Base-by-base conservation (phyloP, 106 monocot genomes). In the Agapanthus africanus region DNA sequence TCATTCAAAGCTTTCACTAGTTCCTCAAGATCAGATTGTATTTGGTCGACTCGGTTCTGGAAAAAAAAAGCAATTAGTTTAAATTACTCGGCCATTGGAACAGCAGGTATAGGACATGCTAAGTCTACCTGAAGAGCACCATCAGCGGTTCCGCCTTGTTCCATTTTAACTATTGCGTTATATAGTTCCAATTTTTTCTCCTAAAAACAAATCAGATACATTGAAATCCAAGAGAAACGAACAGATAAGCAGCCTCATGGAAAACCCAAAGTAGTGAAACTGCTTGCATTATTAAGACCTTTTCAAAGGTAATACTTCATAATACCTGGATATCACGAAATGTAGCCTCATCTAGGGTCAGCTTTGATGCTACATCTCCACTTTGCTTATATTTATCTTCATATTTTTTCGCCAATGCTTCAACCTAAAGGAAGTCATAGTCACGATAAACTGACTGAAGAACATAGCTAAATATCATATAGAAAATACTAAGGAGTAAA, bases 311-410 rank as follows among this genome's bases (percentile, higher is more conserved):
- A 72, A 31, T 22, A 32, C 69, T 13, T 40, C 8, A 32, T 59
- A 14, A 34, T 78, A 99, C 97, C 90, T 93, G 97, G 71, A 90
- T 79, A 73, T 92, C 97, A 79, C 84, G 91, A 60, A 99, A 99
- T 27, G 82, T 83, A 56, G 92, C 97, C 71, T 99, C 97, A 63
- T 93, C 97, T 65, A 87, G 50, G 27, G 97, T 77, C 28, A 99
- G 68, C 77, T 85, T 99, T 66, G 97, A 99, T 54, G 97, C 97
- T 44, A 99, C 78, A 68, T 93, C 92, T 64, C 88, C 87, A 87
- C 73, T 68, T 71, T 85, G 71, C 76, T 90, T 92, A 79, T 74
- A 90, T 72, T 93, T 92, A 33, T 89, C 84, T 67, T 99, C 92
- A 76, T 99, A 99, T 60, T 87, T 99, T 57, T 84, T 93, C 35